Evolutionary conservation across 345 rosid genomes (phyloP), one percentile per base, ranked within the genome.

Genomic region (Limnanthes douglasii): DNA sequence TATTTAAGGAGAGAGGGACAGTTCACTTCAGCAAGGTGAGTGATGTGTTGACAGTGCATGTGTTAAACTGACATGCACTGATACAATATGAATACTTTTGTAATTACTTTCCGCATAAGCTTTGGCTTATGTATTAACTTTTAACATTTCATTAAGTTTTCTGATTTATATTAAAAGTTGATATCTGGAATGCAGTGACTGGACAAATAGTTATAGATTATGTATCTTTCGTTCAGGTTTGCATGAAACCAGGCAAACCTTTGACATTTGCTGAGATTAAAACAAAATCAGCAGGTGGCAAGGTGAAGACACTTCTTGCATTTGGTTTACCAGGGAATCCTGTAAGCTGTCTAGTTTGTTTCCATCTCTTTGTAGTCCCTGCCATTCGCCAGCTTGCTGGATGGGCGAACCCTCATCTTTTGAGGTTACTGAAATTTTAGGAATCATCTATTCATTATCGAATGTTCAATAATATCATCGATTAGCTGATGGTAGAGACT

Each of bases 311-410:
- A 64, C 61, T 74, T 43, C 82, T 90, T 61, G 92, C 88, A 28
- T 84, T 90, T 68, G 96, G 96, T 17, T 68, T 90, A 50, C 98
- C 98, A 15, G 98, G 98, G 56, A 84, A 90, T 64, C 98, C 96
- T 51, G 98, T 75, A 46, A 75, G 98, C 77, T 68, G 96, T 59
- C 46, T 84, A 37, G 96, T 84, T 49, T 75, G 88, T 59, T 90
- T 90, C 65, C 64, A 77, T 65, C 66, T 90, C 48, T 90, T 77
- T 60, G 86, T 84, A 25, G 70, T 75, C 49, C 94, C 96, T 33
- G 37, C 92, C 15, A 66, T 84, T 46, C 94, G 65, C 51, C 61
- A 21, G 61, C 71, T 84, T 40, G 70, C 96, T 20, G 94, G 96
- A 75, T 84, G 96, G 94, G 51, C 41, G 49, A 72, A 66, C 66